Evolutionary conservation across 257 asterid genomes (phyloP).

Genomic region (Penstemon newberryi): DNA sequence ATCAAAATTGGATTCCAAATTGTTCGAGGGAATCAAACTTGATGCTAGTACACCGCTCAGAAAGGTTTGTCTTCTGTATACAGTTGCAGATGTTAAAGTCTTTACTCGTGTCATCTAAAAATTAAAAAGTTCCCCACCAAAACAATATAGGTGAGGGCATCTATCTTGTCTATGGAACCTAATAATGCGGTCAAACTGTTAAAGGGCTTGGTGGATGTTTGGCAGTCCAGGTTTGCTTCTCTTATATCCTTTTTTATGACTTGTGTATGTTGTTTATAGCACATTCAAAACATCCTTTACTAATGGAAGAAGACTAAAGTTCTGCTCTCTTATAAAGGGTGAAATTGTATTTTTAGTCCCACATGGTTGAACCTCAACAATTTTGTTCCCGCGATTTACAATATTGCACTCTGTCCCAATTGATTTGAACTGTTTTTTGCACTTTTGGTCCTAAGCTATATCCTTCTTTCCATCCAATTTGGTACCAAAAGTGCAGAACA

Average conservation of each 20-base stretch:
- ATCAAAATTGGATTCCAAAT: conserved; percentile 41
- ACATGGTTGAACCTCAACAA: no score
- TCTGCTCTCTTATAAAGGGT: no score
- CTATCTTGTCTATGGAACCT: conserved; percentile 59
- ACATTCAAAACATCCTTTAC: no score
- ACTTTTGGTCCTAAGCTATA: no score
- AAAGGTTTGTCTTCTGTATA: conserved; percentile 48
- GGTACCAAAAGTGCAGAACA: no score
- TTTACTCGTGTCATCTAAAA: conserved; percentile 3
- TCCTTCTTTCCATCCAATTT: no score
- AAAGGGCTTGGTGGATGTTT: conserved; percentile 56
- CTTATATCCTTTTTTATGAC: not conserved
- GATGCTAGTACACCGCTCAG: conserved; percentile 52
- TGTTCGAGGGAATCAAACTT: conserved; percentile 59
- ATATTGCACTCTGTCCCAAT: no score
- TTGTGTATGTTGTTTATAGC: not conserved
- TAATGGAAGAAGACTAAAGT: not conserved
- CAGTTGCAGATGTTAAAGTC: conserved; percentile 4
- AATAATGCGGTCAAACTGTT: conserved; percentile 58
- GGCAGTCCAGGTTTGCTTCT: conserved; percentile 75
- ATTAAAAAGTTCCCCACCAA: conserved; percentile 10
- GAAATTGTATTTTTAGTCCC: no score
- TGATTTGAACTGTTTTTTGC: no score
- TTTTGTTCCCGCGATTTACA: no score
- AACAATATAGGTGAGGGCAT: conserved; percentile 54